phyloP scores from a whole-genome alignment of 208 protist genomes.

The Crithidia brevicula region DNA sequence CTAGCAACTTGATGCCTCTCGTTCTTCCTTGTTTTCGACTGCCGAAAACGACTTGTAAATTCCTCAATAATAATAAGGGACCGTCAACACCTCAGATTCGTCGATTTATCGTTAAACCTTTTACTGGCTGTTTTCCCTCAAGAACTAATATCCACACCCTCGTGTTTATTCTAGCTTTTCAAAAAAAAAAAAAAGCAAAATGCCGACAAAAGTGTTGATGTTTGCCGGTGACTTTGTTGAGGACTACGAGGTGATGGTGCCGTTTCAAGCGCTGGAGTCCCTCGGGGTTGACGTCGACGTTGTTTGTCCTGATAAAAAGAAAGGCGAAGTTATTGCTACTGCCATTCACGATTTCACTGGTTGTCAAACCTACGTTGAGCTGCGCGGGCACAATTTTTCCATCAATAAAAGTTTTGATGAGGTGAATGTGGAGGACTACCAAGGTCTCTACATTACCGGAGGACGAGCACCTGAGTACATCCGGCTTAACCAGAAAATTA shows the following conservation, averaged over 20 bases:
- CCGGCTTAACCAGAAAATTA: constrained; percentile 33
- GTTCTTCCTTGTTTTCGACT: constrained; percentile 2
- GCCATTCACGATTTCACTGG: constrained; percentile 41
- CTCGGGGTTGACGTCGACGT: constrained; percentile 37
- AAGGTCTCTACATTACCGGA: constrained; percentile 40
- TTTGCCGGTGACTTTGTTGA: constrained; percentile 48
- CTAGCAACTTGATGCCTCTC: too few relatives aligned
- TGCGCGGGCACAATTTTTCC: constrained; percentile 43
- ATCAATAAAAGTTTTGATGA: constrained; percentile 41
- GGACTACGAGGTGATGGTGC: constrained; percentile 51
- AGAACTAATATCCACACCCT: too few relatives aligned
- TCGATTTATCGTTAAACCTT: too few relatives aligned
- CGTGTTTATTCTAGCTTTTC: too few relatives aligned
- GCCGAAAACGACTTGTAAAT: too few relatives aligned
- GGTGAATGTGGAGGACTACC: constrained; percentile 36
- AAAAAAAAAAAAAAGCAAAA: too few relatives aligned
- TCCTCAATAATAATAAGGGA: too few relatives aligned
- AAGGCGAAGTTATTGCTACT: constrained; percentile 29
- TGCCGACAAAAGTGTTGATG: constrained; percentile 42
- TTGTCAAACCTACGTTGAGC: constrained; percentile 42
- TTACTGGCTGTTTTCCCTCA: too few relatives aligned
- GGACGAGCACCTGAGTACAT: constrained; percentile 43
- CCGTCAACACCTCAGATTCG: too few relatives aligned
- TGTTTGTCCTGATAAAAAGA: constrained; percentile 38
- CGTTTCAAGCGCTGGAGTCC: constrained; percentile 37